Evolutionary conservation across 2,329 filamentous ascomycete species (phyloP), one percentile per base, ranked within the genome.

Genomic region (Fusarium sulawesiense): DNA sequence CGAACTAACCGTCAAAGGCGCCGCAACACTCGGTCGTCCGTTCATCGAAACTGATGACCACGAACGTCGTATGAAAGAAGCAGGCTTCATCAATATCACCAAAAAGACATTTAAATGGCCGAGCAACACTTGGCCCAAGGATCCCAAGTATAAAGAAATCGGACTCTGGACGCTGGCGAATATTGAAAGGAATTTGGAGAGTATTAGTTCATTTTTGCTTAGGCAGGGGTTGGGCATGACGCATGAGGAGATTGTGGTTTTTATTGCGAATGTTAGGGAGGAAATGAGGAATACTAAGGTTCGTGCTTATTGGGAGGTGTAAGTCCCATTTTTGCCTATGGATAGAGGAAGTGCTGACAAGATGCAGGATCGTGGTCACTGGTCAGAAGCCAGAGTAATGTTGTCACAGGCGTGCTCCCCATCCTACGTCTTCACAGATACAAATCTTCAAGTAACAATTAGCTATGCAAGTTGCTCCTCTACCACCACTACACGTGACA

Each of bases 241-340:
- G 12, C 54, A 64, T 13, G 49, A 64, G 5, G 64, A 68, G 27
- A 58, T 69, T 9, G 2, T 58, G 5, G 40, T 58, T 0, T 62
- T 69, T 14, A 46, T 69, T n/a, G 18, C 64, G 0, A 30, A 64
- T 7, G 64, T 68, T 1, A 49, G 54, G 20, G 66, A 55, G 3
- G 64, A 68, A 27, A 68, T 68, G 64, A 32, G 66, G 6, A 46
- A 68, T 13, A 18, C 21, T 1, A 60, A 44, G 13, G 54, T 68
- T 0, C 56, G 66, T 48, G 56, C 55, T 2, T 69, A 61, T 27
- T 65, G 65, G 65, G 60, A 69, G 12, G 56, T 69, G 66, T 69
- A 20, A 65, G 66, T 65, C 32, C 1, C 2, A 1, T 1, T 2
- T 0, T 23, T 7, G 25, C 25, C 12, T 29, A 29, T 29, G 27